Conservation (phyloP, 495 filamentous ascomycete genomes). For the Hypoxylon rickii region DNA sequence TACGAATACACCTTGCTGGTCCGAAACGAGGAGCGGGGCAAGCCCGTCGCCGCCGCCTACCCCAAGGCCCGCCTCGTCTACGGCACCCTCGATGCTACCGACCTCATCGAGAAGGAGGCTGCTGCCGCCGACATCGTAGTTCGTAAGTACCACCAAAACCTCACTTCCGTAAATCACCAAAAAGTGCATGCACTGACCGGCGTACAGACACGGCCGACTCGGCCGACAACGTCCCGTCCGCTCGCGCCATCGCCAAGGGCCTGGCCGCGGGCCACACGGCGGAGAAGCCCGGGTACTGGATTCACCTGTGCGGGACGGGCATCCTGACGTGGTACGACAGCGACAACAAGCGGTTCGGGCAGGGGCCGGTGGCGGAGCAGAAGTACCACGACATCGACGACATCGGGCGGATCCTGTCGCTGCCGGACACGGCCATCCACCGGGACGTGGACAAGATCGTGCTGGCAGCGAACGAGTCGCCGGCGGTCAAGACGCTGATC, state of each 20-base stretch:
- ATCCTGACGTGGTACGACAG: conserved; percentile 53
- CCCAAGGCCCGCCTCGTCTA: conserved; percentile 58
- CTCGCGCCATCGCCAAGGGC: conserved; percentile 51
- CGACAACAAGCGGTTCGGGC: conserved; percentile 44
- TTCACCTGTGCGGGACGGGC: conserved; percentile 54
- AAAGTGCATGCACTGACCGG: not conserved
- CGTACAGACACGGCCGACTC: conserved; percentile 52
- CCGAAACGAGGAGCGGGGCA: conserved; percentile 67
- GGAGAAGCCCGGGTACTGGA: conserved; percentile 53
- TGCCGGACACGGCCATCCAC: conserved; percentile 49
- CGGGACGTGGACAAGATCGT: conserved; percentile 54
- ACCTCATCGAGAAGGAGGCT: conserved; percentile 61
- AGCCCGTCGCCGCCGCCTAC: conserved; percentile 61
- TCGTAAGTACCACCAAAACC: conserved; percentile 47
- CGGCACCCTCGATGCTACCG: conserved; percentile 60
- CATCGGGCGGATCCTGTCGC: conserved; percentile 39
- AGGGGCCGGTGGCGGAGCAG: conserved; percentile 45
- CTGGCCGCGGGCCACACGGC: conserved; percentile 49
- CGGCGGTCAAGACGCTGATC: conserved; percentile 67
- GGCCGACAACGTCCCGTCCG: conserved; percentile 48
- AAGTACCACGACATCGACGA: conserved; percentile 44
- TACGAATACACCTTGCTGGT: conserved; percentile 70
- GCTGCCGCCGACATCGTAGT: conserved; percentile 69
- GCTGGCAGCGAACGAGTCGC: conserved; percentile 43
- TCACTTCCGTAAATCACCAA: not conserved